Base-by-base conservation (phyloP, 129 eudicot genomes). In the Helianthus tuberosus region DNA sequence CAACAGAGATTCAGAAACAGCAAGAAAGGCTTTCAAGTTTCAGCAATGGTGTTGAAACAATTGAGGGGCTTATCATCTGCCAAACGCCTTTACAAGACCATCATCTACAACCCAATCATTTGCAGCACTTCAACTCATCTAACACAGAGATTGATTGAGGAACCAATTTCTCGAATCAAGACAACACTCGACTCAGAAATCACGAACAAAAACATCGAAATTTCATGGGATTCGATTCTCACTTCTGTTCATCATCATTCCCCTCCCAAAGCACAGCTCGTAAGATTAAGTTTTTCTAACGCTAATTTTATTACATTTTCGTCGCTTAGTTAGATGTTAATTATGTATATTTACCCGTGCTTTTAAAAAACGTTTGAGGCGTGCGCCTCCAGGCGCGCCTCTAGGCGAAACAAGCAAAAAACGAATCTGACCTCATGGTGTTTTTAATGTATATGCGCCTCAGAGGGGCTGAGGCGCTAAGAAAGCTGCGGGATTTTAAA, bases 181-280 rank as follows among this genome's bases (percentile, higher is more conserved):
- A 27, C 60, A 15, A 35, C 48, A 47, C 69, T 73, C 6, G 77
- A 73, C 47, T 73, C 77, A 62, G 60, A 73, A 43, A 43, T 58
- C 58, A 29, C 39, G 12, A 1, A 25, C 29, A 17, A 35, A 68
- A 68, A 68, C 59, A 59, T 47, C 23, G 5, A 23, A 4, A 27
- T 72, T 58, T 58, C 76, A 72, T 72, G 76, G 76, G 58, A 72
- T 59, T 72, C 76, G 44, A 44, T 72, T 44, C 68, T 72, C 0
- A 47, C 36, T 29, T 73, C 38, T 29, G 0, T 46, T 47, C 69
- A 29, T 47, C 52, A 29, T 61, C 20, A 55, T 50, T 27, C 59
- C 36, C 68, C 69, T 62, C 50, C 51, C 57, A 72, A 72, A 44
- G 76, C 76, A 14, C 76, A 72, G 76, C 76, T 72, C 76, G 76